Evolutionary conservation across 2,329 filamentous ascomycete species (phyloP).

Genomic region (Sporothrix phasma): DNA sequence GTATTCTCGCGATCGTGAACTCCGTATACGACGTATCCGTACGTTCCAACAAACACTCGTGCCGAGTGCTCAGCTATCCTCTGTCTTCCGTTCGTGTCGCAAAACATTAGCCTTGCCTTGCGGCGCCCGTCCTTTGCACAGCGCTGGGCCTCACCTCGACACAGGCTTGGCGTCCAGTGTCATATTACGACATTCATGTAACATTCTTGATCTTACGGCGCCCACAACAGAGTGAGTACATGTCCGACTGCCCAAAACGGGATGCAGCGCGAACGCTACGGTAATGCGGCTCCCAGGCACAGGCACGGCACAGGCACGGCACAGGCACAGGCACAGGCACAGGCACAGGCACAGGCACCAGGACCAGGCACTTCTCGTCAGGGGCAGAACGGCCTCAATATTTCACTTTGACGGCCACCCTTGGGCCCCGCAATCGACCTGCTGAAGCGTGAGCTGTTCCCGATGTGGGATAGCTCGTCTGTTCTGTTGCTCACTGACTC

Average conservation of each 20-base stretch:
- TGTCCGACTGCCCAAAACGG: neutral
- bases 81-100: neutral
- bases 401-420: neutral
- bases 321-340: no score
- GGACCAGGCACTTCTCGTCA: neutral
- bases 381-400: neutral
- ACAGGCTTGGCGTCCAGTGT: no score
- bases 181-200: no score
- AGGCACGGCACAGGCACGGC: no score
- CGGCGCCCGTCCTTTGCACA: neutral
- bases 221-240: no score
- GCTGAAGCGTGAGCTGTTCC: neutral
- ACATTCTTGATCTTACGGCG: no score
- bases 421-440: neutral
- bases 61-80: neutral
- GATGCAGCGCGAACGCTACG: conserved; percentile 2
- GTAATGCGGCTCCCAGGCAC: no score
- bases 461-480: no score
- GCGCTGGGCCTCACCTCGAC: neutral
- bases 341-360: no score
- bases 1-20: no score
- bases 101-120: neutral
- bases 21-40: no score
- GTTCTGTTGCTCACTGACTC: neutral
- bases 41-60: neutral